These are phyloP conservation scores for Collybia nuda DNA, from an alignment of 768 basidiomycete species.

Conservation along the genomic window DNA sequence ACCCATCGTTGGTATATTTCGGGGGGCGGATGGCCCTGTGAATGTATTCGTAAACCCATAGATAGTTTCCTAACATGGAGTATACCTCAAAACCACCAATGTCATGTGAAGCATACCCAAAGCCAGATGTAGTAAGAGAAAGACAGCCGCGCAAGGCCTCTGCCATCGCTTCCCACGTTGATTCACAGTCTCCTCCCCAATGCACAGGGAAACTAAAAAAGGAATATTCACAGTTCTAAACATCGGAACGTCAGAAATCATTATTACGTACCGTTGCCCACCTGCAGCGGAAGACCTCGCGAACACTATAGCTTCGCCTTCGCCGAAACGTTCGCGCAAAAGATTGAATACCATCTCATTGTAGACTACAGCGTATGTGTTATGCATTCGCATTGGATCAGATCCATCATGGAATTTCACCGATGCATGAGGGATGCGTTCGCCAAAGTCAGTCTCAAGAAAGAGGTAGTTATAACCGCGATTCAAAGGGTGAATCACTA, in stretches of 20 bases:
- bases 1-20: slow-evolving; percentile 78
- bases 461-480: neutral
- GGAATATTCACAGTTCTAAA: neutral
- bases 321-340: slow-evolving; percentile 57
- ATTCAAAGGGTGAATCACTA: neutral
- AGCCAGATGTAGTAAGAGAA: slow-evolving; percentile 67
- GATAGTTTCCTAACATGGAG: neutral
- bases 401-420: slow-evolving; percentile 67
- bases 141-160: slow-evolving; percentile 68
- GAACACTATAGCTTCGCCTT: slow-evolving; percentile 67
- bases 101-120: slow-evolving; percentile 72
- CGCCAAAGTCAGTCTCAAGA: slow-evolving; percentile 70
- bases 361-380: slow-evolving; percentile 67
- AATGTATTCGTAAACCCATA: neutral
- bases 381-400: slow-evolving; percentile 71
- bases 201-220: slow-evolving; percentile 41
- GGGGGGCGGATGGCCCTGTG: slow-evolving; percentile 61
- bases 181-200: slow-evolving; percentile 78
- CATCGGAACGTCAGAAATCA: neutral
- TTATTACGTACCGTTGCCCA: slow-evolving; percentile 52
- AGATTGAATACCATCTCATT: slow-evolving; percentile 70
- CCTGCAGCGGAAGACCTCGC: slow-evolving; percentile 69
- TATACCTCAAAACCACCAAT: slow-evolving; percentile 75
- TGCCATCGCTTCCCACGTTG: slow-evolving; percentile 77
- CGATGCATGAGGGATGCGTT: slow-evolving; percentile 68